Evolutionary conservation across 345 rosid species (phyloP), one percentile per base, ranked within the genome.

Genomic region (Hypericum androsaemum): DNA sequence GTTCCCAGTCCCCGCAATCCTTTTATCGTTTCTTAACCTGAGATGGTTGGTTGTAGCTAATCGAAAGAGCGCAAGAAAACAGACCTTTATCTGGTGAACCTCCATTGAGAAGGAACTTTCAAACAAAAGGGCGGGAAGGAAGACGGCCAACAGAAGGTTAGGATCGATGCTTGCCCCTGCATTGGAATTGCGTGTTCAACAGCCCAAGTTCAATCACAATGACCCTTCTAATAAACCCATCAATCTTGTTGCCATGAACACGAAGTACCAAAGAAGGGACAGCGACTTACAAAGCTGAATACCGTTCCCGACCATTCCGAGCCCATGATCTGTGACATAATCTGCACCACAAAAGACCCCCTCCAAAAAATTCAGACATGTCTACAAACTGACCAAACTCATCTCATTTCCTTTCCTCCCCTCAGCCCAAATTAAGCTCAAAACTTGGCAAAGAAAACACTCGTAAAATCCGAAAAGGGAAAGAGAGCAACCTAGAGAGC

Each of bases 71-170:
- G 14, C 37, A 56, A 35, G 39, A 11, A 55, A 8, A 45, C n/a
- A 43, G 66, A 92, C 98, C 96, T 84, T 87, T 60, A 92, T 88
- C 72, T 88, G 95, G 69, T 92, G 98, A 54, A 83, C 65, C 69
- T 92, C 94, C 98, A 88, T 88, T 0, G 95, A 74, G 61, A 92
- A 92, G 22, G 98, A 74, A 70, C 97, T 92, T 78, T 92, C 97
- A 22, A 88, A 92, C 58, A 92, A 90, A 64, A 92, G 89, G 37
- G 98, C 90, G 11, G 98, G 98, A 68, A 92, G 95, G 65, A 92
- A 88, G 44, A 92, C 90, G 40, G 97, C 97, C 70, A 92, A 66
- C 16, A 92, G 71, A 62, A 88, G 95, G 37, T 85, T 79, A 10
- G 97, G 97, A 61, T 92, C 75, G 45, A 92, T 92, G 0, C 12